Evolutionary conservation across 2,329 filamentous ascomycete genomes (phyloP).

Genomic region (Triangularia setosa): DNA sequence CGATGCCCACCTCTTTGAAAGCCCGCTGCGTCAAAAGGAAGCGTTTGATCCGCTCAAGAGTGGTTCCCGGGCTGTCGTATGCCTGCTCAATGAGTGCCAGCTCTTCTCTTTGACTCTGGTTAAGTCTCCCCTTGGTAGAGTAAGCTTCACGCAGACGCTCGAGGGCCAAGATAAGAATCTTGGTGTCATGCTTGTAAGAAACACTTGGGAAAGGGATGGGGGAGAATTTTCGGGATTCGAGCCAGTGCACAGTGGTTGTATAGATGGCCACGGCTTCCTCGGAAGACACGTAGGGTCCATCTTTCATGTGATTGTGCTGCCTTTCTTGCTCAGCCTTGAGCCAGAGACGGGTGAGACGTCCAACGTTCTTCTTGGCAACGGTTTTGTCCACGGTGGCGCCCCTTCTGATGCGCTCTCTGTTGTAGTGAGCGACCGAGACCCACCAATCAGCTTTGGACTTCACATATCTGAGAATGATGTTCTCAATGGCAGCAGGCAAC

Average conservation of each 20-base stretch:
- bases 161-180: conserved; percentile 92
- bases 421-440: conserved; percentile 99
- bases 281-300: conserved; percentile 95
- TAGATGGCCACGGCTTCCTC: conserved; percentile 99
- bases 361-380: conserved; percentile 98
- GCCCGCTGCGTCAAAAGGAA: conserved; percentile 95
- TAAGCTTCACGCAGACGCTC: conserved; percentile 93
- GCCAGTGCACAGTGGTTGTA: conserved; percentile 97
- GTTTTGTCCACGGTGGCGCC: conserved; percentile 99
- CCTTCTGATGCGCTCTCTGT: conserved; percentile 91
- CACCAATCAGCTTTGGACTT: conserved; percentile 99
- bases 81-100: conserved; percentile 95
- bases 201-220: conserved; percentile 98
- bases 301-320: conserved; percentile 99
- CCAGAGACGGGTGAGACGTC: conserved; percentile 90
- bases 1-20: conserved; percentile 98
- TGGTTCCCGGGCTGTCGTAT: conserved; percentile 96
- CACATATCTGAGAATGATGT: conserved; percentile 96
- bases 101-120: conserved; percentile 96
- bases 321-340: conserved; percentile 97
- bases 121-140: conserved; percentile 93
- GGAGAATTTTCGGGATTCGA: conserved; percentile 96
- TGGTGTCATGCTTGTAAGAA: conserved; percentile 99
- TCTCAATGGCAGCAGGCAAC: conserved; percentile 93
- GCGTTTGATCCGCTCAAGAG: conserved; percentile 91